phyloP scores from a whole-genome alignment of 2,329 filamentous ascomycete genomes.

The Diplodia mutila region DNA sequence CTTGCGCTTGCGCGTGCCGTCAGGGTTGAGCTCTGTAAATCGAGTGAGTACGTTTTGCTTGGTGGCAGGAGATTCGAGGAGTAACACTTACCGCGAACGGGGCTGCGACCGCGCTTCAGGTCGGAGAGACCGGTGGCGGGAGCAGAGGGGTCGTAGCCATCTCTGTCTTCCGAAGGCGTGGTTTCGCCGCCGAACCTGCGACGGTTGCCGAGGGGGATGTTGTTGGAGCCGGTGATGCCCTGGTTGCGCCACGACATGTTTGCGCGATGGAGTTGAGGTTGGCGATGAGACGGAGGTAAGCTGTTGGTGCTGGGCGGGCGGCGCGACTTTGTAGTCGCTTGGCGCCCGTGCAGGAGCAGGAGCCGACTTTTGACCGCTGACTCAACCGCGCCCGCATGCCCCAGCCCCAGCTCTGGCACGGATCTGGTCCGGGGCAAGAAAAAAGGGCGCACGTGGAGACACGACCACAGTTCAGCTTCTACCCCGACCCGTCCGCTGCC shows the following conservation, averaged over 20 bases:
- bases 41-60: neutral
- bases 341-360: neutral
- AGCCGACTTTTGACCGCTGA: constrained; percentile 7
- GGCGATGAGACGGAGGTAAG: neutral
- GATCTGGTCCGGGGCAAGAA: neutral
- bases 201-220: constrained; percentile 87
- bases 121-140: constrained; percentile 52
- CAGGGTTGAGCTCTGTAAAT: constrained; percentile 49
- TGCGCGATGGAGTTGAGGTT: constrained; percentile 6
- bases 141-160: constrained; percentile 51
- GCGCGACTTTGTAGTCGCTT: constrained; percentile 10
- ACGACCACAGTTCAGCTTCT: neutral
- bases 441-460: neutral
- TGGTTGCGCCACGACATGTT: constrained; percentile 68
- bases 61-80: neutral
- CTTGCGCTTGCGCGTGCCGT: constrained; percentile 88
- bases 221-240: constrained; percentile 97
- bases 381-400: neutral
- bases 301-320: too few species aligned
- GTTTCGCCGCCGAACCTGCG: constrained; percentile 69
- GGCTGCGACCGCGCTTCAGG: constrained; percentile 89
- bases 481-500: neutral
- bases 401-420: neutral
- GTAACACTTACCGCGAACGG: constrained; percentile 61
- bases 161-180: constrained; percentile 32